Percentiles rank a stretch among this genome's conserved stretches.
These are phyloP conservation scores for Penicillium arizonense DNA, from an alignment of 495 filamentous ascomycete species.

Conservation along the genomic window DNA sequence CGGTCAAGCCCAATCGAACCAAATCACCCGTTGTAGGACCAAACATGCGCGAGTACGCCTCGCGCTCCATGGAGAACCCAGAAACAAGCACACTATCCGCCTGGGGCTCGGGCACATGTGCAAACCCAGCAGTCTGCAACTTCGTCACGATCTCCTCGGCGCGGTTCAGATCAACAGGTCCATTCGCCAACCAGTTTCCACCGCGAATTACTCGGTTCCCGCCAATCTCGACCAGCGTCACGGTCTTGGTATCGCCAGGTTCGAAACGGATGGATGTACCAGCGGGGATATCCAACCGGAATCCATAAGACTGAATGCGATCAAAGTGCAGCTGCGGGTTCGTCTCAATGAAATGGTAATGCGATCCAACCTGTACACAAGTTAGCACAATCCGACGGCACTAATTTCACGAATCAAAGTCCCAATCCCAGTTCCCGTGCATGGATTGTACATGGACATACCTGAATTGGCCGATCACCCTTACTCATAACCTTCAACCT, in stretches of 20 bases:
- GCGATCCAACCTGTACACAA: constrained; percentile 68
- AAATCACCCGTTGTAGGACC: constrained; percentile 87
- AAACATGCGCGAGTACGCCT: constrained; percentile 83
- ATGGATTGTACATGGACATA: constrained; percentile 24
- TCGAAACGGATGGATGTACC: constrained; percentile 95
- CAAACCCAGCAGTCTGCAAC: constrained; percentile 71
- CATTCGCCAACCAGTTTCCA: constrained; percentile 77
- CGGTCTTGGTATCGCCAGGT: constrained; percentile 89
- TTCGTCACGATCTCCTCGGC: constrained; percentile 62
- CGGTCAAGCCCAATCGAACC: constrained; percentile 77
- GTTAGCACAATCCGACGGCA: neutral
- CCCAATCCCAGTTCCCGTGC: neutral
- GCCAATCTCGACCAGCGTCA: constrained; percentile 88
- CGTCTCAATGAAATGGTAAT: constrained; percentile 95
- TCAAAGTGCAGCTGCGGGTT: constrained; percentile 93
- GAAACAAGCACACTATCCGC: constrained; percentile 54
- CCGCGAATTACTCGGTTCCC: constrained; percentile 80
- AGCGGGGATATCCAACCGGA: constrained; percentile 83
- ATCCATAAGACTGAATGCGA: constrained; percentile 80
- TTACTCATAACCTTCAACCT: constrained; percentile 75
- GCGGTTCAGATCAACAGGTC: constrained; percentile 61
- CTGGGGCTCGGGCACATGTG: constrained; percentile 65
- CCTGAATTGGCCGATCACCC: constrained; percentile 90
- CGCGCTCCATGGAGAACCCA: constrained; percentile 69
- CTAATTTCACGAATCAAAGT: too few relatives aligned